Conservation (phyloP, 345 rosid species). For the Brassica cretica region DNA sequence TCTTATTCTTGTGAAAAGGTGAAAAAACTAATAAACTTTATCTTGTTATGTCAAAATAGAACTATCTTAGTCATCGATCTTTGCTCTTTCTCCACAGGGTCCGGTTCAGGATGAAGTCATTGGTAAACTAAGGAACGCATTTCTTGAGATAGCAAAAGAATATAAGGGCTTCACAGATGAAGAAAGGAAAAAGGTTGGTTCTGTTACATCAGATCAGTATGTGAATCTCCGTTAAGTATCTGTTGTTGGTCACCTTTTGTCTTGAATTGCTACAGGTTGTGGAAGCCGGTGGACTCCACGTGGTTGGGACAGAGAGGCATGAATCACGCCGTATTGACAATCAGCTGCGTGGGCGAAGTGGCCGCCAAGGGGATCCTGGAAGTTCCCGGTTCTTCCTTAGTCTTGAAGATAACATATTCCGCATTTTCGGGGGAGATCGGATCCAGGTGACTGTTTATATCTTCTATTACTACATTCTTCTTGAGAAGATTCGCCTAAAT, state of each 20-base stretch:
- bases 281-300: conserved; percentile 93
- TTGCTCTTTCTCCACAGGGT: conserved; percentile 48
- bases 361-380: conserved; percentile 99
- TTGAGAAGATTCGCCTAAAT: conserved; percentile 7
- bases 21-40: conserved; percentile 10
- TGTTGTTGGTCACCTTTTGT: conserved; percentile 21
- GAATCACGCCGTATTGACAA: conserved; percentile 94
- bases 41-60: conserved; percentile 1
- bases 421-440: conserved; percentile 90
- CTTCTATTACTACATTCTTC: not conserved
- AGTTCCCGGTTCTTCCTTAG: conserved; percentile 97
- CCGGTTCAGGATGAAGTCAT: conserved; percentile 92
- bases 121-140: conserved; percentile 73
- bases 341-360: conserved; percentile 96
- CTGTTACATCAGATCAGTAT: conserved; percentile 9
- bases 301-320: conserved; percentile 91
- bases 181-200: conserved; percentile 77
- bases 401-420: conserved; percentile 95
- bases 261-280: conserved; percentile 60
- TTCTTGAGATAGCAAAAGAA: conserved; percentile 70
- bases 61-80: not conserved
- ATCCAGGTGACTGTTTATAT: conserved; percentile 66
- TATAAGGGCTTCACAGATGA: conserved; percentile 79
- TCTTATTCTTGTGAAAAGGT: conserved; percentile 99
- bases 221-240: conserved; percentile 18